Evolutionary conservation across 1,284 basidiomycete genomes (phyloP).

Genomic region (Stygiomarasmius scandens): DNA sequence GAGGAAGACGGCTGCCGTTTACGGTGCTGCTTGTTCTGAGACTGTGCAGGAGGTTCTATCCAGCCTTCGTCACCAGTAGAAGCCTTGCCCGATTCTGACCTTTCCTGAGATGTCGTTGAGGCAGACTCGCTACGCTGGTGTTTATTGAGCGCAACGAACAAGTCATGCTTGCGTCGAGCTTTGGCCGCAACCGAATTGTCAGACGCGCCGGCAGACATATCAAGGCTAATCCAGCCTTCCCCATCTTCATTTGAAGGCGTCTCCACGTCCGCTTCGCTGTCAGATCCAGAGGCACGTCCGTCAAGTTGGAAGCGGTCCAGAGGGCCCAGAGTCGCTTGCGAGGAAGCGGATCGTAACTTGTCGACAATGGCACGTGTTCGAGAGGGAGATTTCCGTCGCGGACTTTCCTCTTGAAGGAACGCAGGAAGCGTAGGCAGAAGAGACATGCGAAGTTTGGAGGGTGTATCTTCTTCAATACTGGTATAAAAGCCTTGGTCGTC

Average conservation of each 20-base stretch:
- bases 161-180: slow-evolving; percentile 38
- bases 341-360: slow-evolving; percentile 35
- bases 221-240: slow-evolving; percentile 41
- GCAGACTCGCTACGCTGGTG: slow-evolving; percentile 22
- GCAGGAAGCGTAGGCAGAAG: slow-evolving; percentile 43
- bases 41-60: slow-evolving; percentile 27
- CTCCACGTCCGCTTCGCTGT: slow-evolving; percentile 26
- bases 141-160: slow-evolving; percentile 41
- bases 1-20: slow-evolving; percentile 1
- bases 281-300: slow-evolving; percentile 36
- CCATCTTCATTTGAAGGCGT: slow-evolving; percentile 28
- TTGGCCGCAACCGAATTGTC: slow-evolving; percentile 23
- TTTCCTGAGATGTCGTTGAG: slow-evolving; percentile 3
- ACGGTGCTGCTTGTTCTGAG: background rate
- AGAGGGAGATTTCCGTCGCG: slow-evolving; percentile 39
- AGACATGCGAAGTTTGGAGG: slow-evolving; percentile 19
- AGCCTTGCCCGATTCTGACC: background rate
- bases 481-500: slow-evolving; percentile 46
- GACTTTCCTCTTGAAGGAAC: slow-evolving; percentile 39
- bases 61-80: slow-evolving; percentile 26
- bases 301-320: slow-evolving; percentile 31
- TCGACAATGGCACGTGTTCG: slow-evolving; percentile 51
- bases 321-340: slow-evolving; percentile 29
- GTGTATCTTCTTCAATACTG: slow-evolving; percentile 29
- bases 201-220: slow-evolving; percentile 18